phyloP scores from a whole-genome alignment of 2,329 filamentous ascomycete genomes.

The Akanthomyces dipterigenus region DNA sequence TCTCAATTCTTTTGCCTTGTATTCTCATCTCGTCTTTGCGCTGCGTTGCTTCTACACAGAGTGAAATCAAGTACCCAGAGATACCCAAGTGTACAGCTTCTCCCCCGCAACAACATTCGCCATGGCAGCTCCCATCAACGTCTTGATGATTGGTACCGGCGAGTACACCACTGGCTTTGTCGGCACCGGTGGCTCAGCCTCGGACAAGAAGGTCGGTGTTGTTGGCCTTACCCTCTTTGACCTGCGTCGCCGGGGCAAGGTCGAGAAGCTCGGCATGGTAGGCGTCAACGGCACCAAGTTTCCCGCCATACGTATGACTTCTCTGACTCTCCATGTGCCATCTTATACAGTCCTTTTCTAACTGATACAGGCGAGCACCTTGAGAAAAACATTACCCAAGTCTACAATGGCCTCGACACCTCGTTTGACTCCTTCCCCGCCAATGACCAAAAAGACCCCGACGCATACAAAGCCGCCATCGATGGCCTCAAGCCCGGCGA shows the following conservation, averaged over 20 bases:
- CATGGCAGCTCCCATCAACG: slow-evolving; percentile 9
- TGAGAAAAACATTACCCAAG: slow-evolving; percentile 76
- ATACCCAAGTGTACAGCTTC: background rate
- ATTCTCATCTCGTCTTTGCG: background rate
- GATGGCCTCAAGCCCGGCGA: slow-evolving; percentile 74
- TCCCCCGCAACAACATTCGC: background rate
- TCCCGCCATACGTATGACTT: slow-evolving; percentile 70
- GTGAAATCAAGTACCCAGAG: background rate
- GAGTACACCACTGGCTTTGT: slow-evolving; percentile 97
- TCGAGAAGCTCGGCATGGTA: slow-evolving; percentile 79
- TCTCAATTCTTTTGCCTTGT: background rate
- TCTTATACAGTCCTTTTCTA: background rate
- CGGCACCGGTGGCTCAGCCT: slow-evolving; percentile 71
- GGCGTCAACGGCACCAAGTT: slow-evolving; percentile 86
- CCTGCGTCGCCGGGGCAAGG: slow-evolving; percentile 79
- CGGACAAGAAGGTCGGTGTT: slow-evolving; percentile 94
- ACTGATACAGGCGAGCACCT: slow-evolving; percentile 64
- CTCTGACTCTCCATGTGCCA: background rate
- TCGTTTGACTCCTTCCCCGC: slow-evolving; percentile 78
- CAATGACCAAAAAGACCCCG: slow-evolving; percentile 65
- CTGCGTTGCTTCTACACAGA: background rate
- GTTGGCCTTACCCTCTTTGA: slow-evolving; percentile 88
- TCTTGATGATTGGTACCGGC: slow-evolving; percentile 64
- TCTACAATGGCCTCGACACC: slow-evolving; percentile 84
- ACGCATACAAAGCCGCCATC: slow-evolving; percentile 84